Conservation (phyloP, 768 basidiomycete species). For the Mycena rosella region DNA sequence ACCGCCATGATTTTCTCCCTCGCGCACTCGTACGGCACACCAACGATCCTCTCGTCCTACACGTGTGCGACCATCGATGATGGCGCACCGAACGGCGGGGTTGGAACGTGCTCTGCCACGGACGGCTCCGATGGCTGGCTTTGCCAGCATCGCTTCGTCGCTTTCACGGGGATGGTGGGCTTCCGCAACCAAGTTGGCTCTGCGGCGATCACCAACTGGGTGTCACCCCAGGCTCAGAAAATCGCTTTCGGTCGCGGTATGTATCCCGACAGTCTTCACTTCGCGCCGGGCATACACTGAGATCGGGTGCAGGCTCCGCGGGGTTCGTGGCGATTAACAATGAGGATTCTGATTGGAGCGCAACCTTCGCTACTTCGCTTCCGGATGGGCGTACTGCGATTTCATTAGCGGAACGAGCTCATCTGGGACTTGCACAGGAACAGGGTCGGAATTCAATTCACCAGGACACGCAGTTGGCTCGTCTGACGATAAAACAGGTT, state of each 20-base stretch:
- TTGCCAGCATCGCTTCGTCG: constrained; percentile 73
- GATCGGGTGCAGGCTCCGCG: constrained; percentile 55
- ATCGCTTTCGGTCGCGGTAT: constrained; percentile 77
- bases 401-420: constrained; percentile 64
- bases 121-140: constrained; percentile 72
- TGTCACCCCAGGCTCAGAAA: constrained; percentile 66
- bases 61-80: constrained; percentile 62
- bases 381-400: constrained; percentile 75
- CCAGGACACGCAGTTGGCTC: background rate
- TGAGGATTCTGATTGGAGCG: constrained; percentile 65
- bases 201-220: constrained; percentile 67
- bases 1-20: constrained; percentile 73
- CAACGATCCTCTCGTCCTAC: constrained; percentile 73
- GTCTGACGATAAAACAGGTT: constrained; percentile 48
- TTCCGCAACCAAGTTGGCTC: constrained; percentile 71
- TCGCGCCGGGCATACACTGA: background rate
- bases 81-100: constrained; percentile 73
- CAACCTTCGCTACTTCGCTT: constrained; percentile 69
- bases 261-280: constrained; percentile 24
- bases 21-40: constrained; percentile 76
- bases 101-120: constrained; percentile 58
- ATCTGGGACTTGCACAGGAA: constrained; percentile 61
- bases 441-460: constrained; percentile 51
- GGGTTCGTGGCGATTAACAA: constrained; percentile 82
- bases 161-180: constrained; percentile 73